Evolutionary conservation across 2,329 filamentous ascomycete species (phyloP), one percentile per base, ranked within the genome.

Genomic region (Ophiostoma ips): DNA sequence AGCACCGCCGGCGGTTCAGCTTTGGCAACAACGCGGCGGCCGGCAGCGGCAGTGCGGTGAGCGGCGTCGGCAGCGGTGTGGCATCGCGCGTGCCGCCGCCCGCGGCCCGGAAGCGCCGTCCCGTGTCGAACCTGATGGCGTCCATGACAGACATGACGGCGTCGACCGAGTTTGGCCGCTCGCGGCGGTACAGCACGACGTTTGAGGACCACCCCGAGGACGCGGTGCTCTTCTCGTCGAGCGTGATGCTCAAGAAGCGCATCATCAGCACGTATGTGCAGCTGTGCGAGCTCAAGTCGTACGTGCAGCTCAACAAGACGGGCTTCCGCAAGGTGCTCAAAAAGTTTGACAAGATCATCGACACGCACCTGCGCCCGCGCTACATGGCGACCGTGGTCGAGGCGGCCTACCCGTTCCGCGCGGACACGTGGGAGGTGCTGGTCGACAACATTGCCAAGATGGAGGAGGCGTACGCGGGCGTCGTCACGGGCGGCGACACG

Each of bases 271-370:
- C 89, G 53, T 98, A 95, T 62, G 92, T 98, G 43, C 84, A 87
- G 56, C 71, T 96, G 16, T 95, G 90, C 68, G 92, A 95, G 65
- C 77, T 98, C 60, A 94, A 95, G 63, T 96, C 90, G 2, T 98
- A 89, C 61, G 82, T 89, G 50, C 90, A 96, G 68, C 78, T 98
- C 55, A 98, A 98, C 72, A 84, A 85, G 67, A 98, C 92, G 0
- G 92, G 92, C 12, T 98, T 98, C 68, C 79, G 83, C 60, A 98
- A 98, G 67, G 89, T 94, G 1, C 69, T 96, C 57, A 98, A 98
- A 69, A 98, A 98, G 66, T 98, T 92, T 61, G 92, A 98, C 73
- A 98, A 98, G 71, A 96, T 85, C 51, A 69, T 95, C 52, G 84
- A 95, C 64, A 82, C 83, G 56, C 82, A 82, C 58, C 71, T 96